Evolutionary conservation across 108 stramenopile genomes (phyloP), one percentile per base, ranked within the genome.

Genomic region (Cylindrotheca fusiformis): DNA sequence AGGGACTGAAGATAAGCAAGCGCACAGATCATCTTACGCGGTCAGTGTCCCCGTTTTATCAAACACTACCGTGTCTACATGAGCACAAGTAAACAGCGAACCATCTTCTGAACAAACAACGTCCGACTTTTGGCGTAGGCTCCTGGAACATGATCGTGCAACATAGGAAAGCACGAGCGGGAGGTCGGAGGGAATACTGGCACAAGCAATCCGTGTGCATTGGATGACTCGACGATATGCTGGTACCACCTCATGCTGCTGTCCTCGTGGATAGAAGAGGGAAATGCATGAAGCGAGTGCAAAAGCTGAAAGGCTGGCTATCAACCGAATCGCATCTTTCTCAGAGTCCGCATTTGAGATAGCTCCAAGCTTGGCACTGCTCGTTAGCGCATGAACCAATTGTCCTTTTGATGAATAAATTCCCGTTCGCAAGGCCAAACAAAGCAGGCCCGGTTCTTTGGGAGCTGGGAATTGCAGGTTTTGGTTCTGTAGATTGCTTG

Each of bases 391-490:
- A n/a, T 75, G 80, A 32, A 96, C 63, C 8, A 95, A 73, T 52
- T 91, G 80, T 18, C 95, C 93, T 67, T 85, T 80, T 24, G 93
- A 90, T 1, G 90, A 91, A 59, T 89, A 86, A 41, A 90, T 91
- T 18, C 95, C 95, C 3, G 93, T 93, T 28, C 91, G 86, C 3
- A 95, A 60, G 10, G 71, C 78, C 2, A 87, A 48, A 45, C 60
- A 64, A 6, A 52, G 29, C 10, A 58, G 49, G 32, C 52, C 55
- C 18, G 44, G 23, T 52, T 63, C 31, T 22, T 51, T 23, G 18
- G 33, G 17, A 55, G 65, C 30, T 65, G 45, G 44, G 44, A 55
- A 31, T 26, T 22, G 6, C 14, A 27, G 2, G 1, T 33, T 21
- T 55, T 24, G 57, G 19, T 25, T 28, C 4, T 49, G 31, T 31